Conservation (phyloP, 2,329 filamentous ascomycete genomes). For the Fusarium coicis region DNA sequence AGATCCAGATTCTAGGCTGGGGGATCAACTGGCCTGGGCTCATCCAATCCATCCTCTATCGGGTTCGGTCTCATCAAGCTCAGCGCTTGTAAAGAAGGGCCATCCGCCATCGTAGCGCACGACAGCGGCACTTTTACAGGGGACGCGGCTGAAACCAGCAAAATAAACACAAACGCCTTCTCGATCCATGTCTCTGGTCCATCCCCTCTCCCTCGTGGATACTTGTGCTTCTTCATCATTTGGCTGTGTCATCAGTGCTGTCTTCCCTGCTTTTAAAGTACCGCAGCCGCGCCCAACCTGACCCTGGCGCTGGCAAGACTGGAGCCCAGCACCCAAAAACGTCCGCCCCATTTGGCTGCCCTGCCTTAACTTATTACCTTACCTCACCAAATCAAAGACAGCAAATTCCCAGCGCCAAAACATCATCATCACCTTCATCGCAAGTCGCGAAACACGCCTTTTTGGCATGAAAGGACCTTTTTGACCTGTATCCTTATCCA, state of each 20-base stretch:
- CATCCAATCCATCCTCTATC: neutral
- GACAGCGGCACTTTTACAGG: slow-evolving; percentile 17
- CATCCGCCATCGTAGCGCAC: slow-evolving; percentile 12
- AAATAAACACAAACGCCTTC: slow-evolving; percentile 34
- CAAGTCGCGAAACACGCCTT: slow-evolving; percentile 11
- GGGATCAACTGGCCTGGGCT: slow-evolving; percentile 32
- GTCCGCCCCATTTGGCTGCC: slow-evolving; percentile 34
- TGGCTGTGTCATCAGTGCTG: slow-evolving; percentile 15
- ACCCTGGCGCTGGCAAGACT: slow-evolving; percentile 6
- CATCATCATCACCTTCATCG: slow-evolving; percentile 25
- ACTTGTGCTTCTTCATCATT: slow-evolving; percentile 16
- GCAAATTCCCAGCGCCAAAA: slow-evolving; percentile 23
- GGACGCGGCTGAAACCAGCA: slow-evolving; percentile 33
- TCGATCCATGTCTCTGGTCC: neutral
- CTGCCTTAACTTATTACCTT: slow-evolving; percentile 10
- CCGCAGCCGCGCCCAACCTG: slow-evolving; percentile 30
- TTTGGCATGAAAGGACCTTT: neutral
- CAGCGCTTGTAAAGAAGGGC: slow-evolving; percentile 11
- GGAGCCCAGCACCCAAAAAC: slow-evolving; percentile 18
- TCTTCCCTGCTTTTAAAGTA: slow-evolving; percentile 31
- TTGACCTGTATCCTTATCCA: neutral
- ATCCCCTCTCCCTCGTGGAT: slow-evolving; percentile 14
- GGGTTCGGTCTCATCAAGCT: neutral
- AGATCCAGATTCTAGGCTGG: slow-evolving; percentile 21
- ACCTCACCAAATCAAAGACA: slow-evolving; percentile 22